These are phyloP conservation scores for Mucor velutinosus DNA, from an alignment of 371 early-diverging fungal genomes.

Conservation along the genomic window DNA sequence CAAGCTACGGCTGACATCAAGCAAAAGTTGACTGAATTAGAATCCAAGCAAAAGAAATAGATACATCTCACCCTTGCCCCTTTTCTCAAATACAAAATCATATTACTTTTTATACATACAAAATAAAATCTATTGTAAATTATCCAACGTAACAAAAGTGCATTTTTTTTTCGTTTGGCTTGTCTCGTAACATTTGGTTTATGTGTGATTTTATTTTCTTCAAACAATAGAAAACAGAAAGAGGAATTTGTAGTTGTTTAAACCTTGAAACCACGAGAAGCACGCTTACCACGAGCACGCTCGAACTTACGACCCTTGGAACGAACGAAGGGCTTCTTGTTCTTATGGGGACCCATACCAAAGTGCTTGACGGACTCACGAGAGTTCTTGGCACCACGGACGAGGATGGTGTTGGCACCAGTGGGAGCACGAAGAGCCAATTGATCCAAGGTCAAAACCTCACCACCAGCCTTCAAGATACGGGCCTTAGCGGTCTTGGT, in stretches of 20 bases:
- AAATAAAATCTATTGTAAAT: background rate
- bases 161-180: background rate
- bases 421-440: conserved; percentile 97
- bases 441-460: conserved; percentile 97
- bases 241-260: conserved; percentile 40
- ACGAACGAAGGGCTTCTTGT: conserved; percentile 91
- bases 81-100: background rate
- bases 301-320: conserved; percentile 99
- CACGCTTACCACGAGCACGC: conserved; percentile 98
- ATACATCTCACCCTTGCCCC: background rate
- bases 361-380: conserved; percentile 97
- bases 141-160: background rate
- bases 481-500: conserved; percentile 94
- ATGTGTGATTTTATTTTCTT: background rate
- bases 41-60: conserved; percentile 13
- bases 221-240: background rate
- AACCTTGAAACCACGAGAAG: conserved; percentile 92
- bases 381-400: conserved; percentile 86
- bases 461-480: conserved; percentile 98
- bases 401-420: conserved; percentile 93
- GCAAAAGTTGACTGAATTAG: conserved; percentile 26
- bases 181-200: background rate
- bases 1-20: conserved; percentile 27
- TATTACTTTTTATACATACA: background rate
- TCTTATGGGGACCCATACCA: conserved; percentile 75